phyloP scores from a whole-genome alignment of 1,139 yeast genomes.

The Geotrichum restrictum region DNA sequence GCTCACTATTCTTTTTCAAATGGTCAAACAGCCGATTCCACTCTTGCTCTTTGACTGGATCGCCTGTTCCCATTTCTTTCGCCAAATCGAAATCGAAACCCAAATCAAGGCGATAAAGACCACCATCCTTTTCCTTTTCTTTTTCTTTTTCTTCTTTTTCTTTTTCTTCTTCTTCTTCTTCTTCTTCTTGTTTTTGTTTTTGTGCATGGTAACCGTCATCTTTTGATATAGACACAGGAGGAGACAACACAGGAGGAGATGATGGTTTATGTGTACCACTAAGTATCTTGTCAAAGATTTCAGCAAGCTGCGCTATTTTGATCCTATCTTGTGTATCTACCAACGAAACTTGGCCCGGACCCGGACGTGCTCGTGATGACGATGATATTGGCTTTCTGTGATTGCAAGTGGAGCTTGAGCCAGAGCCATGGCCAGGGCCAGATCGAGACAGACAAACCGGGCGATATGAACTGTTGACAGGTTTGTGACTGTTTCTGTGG shows the following conservation, averaged over 20 bases:
- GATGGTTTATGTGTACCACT: background rate
- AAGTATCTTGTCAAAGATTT: conserved; percentile 1
- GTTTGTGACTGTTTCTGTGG: too few relatives aligned
- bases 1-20: background rate
- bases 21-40: conserved; percentile 1
- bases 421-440: background rate
- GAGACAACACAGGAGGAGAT: background rate
- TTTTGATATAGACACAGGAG: background rate
- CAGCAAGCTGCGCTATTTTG: background rate
- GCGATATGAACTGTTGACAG: too few relatives aligned
- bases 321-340: background rate
- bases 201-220: background rate
- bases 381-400: too few relatives aligned
- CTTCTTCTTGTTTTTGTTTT: background rate
- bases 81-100: background rate
- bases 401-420: background rate
- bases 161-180: too few relatives aligned
- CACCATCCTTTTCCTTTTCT: too few relatives aligned
- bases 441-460: background rate
- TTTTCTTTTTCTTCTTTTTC: too few relatives aligned
- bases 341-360: background rate
- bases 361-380: too few relatives aligned
- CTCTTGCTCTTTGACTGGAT: background rate
- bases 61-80: background rate
- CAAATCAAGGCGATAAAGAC: too few relatives aligned